Evolutionary conservation across 495 filamentous ascomycete species (phyloP), one percentile per base, ranked within the genome.

Genomic region (Tetracladium marchalianum): DNA sequence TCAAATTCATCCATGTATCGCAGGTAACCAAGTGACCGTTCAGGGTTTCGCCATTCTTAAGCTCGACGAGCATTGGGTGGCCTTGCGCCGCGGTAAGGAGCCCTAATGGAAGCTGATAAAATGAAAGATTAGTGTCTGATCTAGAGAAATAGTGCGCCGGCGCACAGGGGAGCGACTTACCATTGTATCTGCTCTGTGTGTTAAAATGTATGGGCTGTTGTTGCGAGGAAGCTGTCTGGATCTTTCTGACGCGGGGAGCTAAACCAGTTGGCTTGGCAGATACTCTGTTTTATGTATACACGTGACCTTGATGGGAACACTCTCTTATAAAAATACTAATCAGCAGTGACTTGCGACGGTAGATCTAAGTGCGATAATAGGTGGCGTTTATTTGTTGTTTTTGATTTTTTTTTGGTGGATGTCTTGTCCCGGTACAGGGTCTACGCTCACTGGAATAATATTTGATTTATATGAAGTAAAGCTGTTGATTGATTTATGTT

Each of bases 1-100:
- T 96, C 41, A 98, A 66, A 65, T 98, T 98, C 92, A 98, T 98
- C 88, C 89, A 98, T 33, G 88, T 97, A 65, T 98, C 92, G 75
- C 88, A 97, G 61, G 80, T 89, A 62, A 95, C 82, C 44, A 98
- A 72, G 61, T 94, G 88, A 53, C 92, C 92, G 67, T 97, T 98
- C 40, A 97, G 72, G 0, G 90, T 97, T 64, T 97, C 93, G 65
- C 92, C 93, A 56, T 90, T 95, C 74, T 98, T 98, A 51, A 98
- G 85, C 73, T 98, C 92, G 36, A 98, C 92, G 43, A 97, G 85
- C 89, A 98, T 97, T 11, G 90, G 90, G 66, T 94, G 87, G 77
- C 93, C 93, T 72, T 95, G 87, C 44, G 92, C 90, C 58, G 90
- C 92, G 47, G 82, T 95, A 34, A 98, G 72, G 31, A 98, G 82